Evolutionary conservation across 1,284 basidiomycete species (phyloP).

Genomic region (Blastosporella zonata): DNA sequence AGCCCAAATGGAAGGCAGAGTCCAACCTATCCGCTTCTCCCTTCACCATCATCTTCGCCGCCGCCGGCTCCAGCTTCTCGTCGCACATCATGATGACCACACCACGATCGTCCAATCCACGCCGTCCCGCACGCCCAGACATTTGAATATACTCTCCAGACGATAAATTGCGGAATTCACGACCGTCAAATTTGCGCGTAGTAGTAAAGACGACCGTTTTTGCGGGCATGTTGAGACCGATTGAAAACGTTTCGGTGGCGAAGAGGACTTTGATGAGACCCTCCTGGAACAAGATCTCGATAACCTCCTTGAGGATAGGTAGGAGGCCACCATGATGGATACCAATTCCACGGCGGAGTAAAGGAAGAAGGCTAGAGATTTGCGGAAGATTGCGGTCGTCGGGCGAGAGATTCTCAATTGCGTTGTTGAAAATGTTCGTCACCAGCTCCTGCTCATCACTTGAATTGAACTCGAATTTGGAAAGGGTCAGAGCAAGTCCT

Average conservation of each 20-base stretch:
- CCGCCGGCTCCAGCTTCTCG: slow-evolving; percentile 91
- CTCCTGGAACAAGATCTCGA: slow-evolving; percentile 99
- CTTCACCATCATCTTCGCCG: slow-evolving; percentile 97
- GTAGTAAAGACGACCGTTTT: slow-evolving; percentile 99
- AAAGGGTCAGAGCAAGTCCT: slow-evolving; percentile 85
- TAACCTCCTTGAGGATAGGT: slow-evolving; percentile 98
- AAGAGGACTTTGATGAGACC: slow-evolving; percentile 99
- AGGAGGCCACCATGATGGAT: slow-evolving; percentile 98
- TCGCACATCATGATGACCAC: slow-evolving; percentile 99
- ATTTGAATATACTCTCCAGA: slow-evolving; percentile 97
- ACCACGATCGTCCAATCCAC: slow-evolving; percentile 97
- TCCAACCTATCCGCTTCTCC: slow-evolving; percentile 97
- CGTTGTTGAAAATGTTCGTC: slow-evolving; percentile 90
- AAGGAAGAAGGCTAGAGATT: slow-evolving; percentile 90
- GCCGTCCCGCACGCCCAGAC: slow-evolving; percentile 96
- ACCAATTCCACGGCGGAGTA: slow-evolving; percentile 94
- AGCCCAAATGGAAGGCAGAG: slow-evolving; percentile 98
- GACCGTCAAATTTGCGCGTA: slow-evolving; percentile 95
- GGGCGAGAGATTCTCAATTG: slow-evolving; percentile 84
- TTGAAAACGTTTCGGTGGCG: slow-evolving; percentile 99
- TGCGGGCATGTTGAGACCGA: slow-evolving; percentile 99
- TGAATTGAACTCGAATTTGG: slow-evolving; percentile 95
- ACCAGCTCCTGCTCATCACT: slow-evolving; percentile 92
- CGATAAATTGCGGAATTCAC: slow-evolving; percentile 89
- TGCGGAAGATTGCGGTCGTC: slow-evolving; percentile 93